phyloP scores from a whole-genome alignment of 2,329 filamentous ascomycete species.

The Cladosporium sp. region DNA sequence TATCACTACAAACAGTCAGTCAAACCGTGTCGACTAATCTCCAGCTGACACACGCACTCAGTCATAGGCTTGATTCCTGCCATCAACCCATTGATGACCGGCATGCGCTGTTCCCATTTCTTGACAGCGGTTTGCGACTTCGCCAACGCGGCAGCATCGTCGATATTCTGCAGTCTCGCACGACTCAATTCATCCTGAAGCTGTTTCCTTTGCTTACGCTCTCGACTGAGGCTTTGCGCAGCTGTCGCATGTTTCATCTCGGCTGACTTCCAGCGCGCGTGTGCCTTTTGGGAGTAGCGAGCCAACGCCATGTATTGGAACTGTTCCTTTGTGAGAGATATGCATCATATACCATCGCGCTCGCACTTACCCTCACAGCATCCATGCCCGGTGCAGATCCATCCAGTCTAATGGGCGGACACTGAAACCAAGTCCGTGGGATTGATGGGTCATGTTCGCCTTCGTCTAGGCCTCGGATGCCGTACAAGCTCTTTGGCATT shows the following conservation, averaged over 20 bases:
- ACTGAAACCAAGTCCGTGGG: conserved; percentile 45
- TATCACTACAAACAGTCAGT: conserved; percentile 33
- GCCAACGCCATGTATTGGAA: conserved; percentile 50
- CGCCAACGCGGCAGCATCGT: conserved; percentile 28
- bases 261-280: conserved; percentile 29
- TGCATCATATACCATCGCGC: neutral
- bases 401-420: conserved; percentile 49
- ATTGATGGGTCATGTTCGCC: conserved; percentile 49
- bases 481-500: conserved; percentile 44
- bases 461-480: conserved; percentile 46
- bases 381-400: conserved; percentile 42
- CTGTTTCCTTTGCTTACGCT: conserved; percentile 31
- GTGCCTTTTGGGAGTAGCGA: conserved; percentile 36
- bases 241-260: conserved; percentile 29
- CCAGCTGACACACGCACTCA: conserved; percentile 30
- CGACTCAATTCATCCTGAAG: conserved; percentile 27
- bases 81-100: conserved; percentile 41
- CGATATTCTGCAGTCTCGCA: conserved; percentile 21
- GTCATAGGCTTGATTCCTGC: conserved; percentile 39
- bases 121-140: conserved; percentile 32
- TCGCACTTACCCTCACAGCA: conserved; percentile 44
- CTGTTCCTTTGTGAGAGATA: conserved; percentile 35
- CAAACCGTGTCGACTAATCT: neutral
- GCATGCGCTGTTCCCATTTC: conserved; percentile 38
- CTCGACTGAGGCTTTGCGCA: conserved; percentile 29